A percentile compares a stretch with the other conserved stretches of the same genome.
Evolutionary conservation across 208 protist genomes (phyloP).

Genomic region (Trypanosomatidae sp.): DNA sequence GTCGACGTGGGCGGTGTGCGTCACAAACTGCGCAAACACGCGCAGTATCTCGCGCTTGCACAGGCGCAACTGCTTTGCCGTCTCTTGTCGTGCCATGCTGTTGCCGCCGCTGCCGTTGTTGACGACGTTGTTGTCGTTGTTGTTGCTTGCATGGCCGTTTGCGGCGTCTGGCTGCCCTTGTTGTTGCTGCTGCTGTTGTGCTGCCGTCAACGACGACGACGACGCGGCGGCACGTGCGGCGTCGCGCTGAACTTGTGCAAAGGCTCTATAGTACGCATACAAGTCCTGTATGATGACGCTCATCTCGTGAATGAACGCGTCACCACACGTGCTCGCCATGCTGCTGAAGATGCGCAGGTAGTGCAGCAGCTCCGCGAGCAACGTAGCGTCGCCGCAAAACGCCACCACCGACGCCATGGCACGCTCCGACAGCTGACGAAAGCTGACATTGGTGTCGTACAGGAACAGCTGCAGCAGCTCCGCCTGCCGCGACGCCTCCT

Average conservation of each 20-base stretch:
- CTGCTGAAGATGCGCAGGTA: slow-evolving; percentile 93
- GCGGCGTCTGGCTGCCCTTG: too few species aligned
- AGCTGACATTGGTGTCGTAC: slow-evolving; percentile 74
- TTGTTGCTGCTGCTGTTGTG: too few species aligned
- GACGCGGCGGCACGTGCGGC: neutral
- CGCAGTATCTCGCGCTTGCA: slow-evolving; percentile 94
- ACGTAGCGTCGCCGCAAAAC: slow-evolving; percentile 44
- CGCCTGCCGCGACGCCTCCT: slow-evolving; percentile 10
- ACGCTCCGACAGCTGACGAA: slow-evolving; percentile 41
- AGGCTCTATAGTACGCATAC: slow-evolving; percentile 92
- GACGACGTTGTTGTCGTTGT: too few species aligned
- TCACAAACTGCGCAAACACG: slow-evolving; percentile 92
- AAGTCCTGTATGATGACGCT: slow-evolving; percentile 88
- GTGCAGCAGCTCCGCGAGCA: slow-evolving; percentile 80
- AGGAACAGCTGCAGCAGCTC: slow-evolving; percentile 82
- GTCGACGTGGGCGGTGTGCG: slow-evolving; percentile 68
- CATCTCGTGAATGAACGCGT: slow-evolving; percentile 90
- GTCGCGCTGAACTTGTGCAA: slow-evolving; percentile 35
- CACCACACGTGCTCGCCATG: slow-evolving; percentile 80
- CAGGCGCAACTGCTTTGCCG: slow-evolving; percentile 70
- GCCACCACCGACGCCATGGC: slow-evolving; percentile 19
- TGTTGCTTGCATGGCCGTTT: too few species aligned
- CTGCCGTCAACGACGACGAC: too few species aligned
- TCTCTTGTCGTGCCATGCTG: slow-evolving; percentile 11
- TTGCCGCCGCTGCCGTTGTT: slow-evolving; percentile 14